phyloP scores from a whole-genome alignment of 805 yeast species.

The Tetrapisispora arboricola region DNA sequence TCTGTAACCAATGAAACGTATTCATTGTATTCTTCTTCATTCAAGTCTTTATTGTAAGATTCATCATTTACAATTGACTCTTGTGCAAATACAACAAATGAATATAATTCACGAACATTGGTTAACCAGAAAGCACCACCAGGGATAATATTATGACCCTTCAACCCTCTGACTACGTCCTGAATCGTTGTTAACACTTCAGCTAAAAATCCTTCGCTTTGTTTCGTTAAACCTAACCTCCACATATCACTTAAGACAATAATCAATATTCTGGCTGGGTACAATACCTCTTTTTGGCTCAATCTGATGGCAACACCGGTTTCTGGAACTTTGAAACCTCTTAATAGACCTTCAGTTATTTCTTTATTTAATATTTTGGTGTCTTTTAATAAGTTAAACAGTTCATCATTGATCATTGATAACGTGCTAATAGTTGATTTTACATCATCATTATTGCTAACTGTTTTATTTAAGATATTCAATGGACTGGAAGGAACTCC shows the following conservation, averaged over 20 bases:
- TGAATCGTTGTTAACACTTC: conserved; percentile 83
- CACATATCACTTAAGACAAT: conserved; percentile 94
- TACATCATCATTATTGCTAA: conserved; percentile 12
- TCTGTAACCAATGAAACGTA: conserved; percentile 82
- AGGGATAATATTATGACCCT: conserved; percentile 78
- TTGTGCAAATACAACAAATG: conserved; percentile 91
- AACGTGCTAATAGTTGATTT: conserved; percentile 37
- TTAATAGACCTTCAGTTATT: conserved; percentile 75
- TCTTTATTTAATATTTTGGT: conserved; percentile 68
- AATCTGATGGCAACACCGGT: conserved; percentile 77
- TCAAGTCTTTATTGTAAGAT: conserved; percentile 70
- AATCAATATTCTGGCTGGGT: conserved; percentile 92
- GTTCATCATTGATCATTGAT: conserved; percentile 65
- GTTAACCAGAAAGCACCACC: conserved; percentile 98
- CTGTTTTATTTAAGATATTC: conserved; percentile 9
- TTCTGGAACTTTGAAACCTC: conserved; percentile 75
- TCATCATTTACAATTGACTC: conserved; percentile 82
- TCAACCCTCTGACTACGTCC: conserved; percentile 63
- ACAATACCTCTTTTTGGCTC: conserved; percentile 81
- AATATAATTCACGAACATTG: conserved; percentile 88
- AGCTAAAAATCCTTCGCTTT: conserved; percentile 83
- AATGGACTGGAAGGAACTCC: conserved; percentile 15
- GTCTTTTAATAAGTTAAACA: conserved; percentile 60
- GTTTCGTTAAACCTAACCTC: conserved; percentile 89
- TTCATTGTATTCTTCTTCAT: conserved; percentile 81